These are phyloP conservation scores for Colletotrichum liaoningense DNA, from an alignment of 2,329 filamentous ascomycete species.

Conservation along the genomic window DNA sequence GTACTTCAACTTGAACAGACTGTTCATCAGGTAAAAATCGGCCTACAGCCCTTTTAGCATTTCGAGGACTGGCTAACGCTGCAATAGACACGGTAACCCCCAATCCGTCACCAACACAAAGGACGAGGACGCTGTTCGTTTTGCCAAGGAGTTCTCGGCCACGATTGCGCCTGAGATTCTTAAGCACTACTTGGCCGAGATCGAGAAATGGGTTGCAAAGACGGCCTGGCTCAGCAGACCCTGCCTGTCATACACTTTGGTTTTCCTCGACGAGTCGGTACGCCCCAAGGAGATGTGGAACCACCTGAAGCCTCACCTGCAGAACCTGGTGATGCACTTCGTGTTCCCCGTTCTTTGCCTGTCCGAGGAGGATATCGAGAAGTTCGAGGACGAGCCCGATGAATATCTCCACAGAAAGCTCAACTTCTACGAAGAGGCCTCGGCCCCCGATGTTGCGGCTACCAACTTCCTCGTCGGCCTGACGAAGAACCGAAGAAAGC, in stretches of 20 bases:
- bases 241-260: slow-evolving; percentile 90
- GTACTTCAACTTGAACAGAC: slow-evolving; percentile 95
- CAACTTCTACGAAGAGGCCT: slow-evolving; percentile 98
- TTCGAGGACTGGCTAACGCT: slow-evolving; percentile 40
- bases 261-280: slow-evolving; percentile 97
- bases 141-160: slow-evolving; percentile 89
- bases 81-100: slow-evolving; percentile 82
- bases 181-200: slow-evolving; percentile 92
- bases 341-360: slow-evolving; percentile 96
- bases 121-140: slow-evolving; percentile 79
- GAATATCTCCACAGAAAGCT: slow-evolving; percentile 98
- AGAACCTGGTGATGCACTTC: slow-evolving; percentile 92
- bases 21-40: slow-evolving; percentile 82
- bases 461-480: slow-evolving; percentile 97
- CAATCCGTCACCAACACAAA: slow-evolving; percentile 76
- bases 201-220: slow-evolving; percentile 98
- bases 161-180: slow-evolving; percentile 96
- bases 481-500: slow-evolving; percentile 93
- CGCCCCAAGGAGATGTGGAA: slow-evolving; percentile 98
- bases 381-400: slow-evolving; percentile 93
- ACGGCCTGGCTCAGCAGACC: slow-evolving; percentile 94
- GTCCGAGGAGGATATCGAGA: slow-evolving; percentile 89
- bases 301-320: slow-evolving; percentile 91
- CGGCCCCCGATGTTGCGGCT: slow-evolving; percentile 92
- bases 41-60: background rate